Base-by-base conservation (phyloP, 1,284 basidiomycete genomes). In the Malassezia equina region DNA sequence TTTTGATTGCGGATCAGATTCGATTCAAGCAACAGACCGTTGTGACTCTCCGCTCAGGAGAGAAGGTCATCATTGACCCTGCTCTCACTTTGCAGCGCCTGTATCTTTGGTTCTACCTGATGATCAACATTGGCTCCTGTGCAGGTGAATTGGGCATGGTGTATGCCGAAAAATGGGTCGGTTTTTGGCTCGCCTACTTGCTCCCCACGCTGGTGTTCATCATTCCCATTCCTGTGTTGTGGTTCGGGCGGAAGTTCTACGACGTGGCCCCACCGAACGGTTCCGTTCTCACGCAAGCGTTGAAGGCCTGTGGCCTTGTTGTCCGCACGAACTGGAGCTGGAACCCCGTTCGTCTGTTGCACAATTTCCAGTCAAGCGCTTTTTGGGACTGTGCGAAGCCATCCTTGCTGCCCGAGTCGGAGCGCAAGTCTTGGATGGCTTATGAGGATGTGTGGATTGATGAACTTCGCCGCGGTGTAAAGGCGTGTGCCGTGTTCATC, bases 301-400 rank as follows among this genome's bases (percentile, higher is more conserved):
- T 74, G 25, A 67, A 67, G 24, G 62, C 77, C 50, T 66, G 75
- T 47, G 47, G 55, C 17, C 62, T 66, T 24, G 74, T 71, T 31
- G 42, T 66, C 52, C 67, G 68, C 48, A 71, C 71, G 25, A 65
- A 64, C n/a, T 76, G 71, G 67, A 64, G 67, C n/a, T 56, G 64
- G 44, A 76, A 77, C 63, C 77, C 78, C 7, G 49, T 67, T 34
- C 42, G 42, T 9, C 62, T 64, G 15, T 25, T 54, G 43, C 64
- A 64, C 47, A 61, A 66, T 55, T 69, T 71, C 61, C 81, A 76
- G 15, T 79, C 81, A 0, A 65, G 77, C 25, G 83, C 83, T 63
- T 88, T 90, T 77, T 91, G 88, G 88, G 84, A 88, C 51, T 77
- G 67, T 41, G 85, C 80, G 3, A 87, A 86, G 74, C 86, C 86